Base-by-base conservation (phyloP, 306 rosid genomes). In the Ammopiptanthus mongolicus region DNA sequence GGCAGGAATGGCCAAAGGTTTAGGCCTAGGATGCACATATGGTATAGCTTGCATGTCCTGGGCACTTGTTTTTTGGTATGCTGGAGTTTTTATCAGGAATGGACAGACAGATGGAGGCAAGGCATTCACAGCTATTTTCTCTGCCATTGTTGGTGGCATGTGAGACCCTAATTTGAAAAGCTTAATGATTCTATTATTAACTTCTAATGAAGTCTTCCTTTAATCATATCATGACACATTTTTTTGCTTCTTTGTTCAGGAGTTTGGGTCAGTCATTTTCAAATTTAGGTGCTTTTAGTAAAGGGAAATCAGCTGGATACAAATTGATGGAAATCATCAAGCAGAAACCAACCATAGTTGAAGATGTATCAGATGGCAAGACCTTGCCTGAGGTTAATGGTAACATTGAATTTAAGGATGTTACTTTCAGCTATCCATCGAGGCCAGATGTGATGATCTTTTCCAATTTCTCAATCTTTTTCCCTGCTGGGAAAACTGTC, bases 141-240 rank as follows among this genome's bases (percentile, higher is more conserved):
- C 99, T 0, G 99, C 99, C 60, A 96, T 96, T 79, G 99, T 96
- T 55, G 98, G 99, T 75, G 99, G 99, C 83, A 92, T 96, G 99
- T 96, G 83, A 90, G 99, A 22, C 15, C 79, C 47, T 42, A 36
- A 72, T 64, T 60, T 56, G 58, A 34, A 8, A 44, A 5, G 10
- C 46, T 12, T 34, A 11, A 37, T 57, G 19, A 42, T 48, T 23
- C 3, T 19, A 39, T 62, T 74, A 18, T 55, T 66, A 31, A 58
- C 14, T 39, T 34, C 17, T 65, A 53, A 28, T 47, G 22, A n/a
- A 33, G 11, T 8, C 3, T 60, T 23, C 18, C 37, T 31, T 18
- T 81, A 75, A 58, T 77, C 14, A 44, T 44, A 13, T 10, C 14
- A 29, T 69, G 67, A 57, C 55, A 6, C 55, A 19, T 47, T 62